Conservation (phyloP, 441 rosid species). For the Eutrema salsugineum region DNA sequence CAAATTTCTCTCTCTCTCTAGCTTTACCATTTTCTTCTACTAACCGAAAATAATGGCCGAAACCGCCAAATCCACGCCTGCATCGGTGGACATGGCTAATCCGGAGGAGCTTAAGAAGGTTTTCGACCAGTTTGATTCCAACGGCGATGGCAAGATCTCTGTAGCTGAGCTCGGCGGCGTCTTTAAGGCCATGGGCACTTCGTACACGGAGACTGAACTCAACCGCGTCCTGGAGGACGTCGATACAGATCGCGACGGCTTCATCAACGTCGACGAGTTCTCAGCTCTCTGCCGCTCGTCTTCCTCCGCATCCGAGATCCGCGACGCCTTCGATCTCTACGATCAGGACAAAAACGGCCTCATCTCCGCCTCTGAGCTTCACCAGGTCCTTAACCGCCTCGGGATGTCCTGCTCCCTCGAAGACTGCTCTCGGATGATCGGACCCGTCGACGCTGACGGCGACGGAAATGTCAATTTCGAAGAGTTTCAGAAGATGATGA, state of each 20-base stretch:
- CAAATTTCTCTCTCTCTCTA: background rate
- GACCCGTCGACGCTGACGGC: slow-evolving; percentile 51
- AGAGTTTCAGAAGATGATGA: slow-evolving; percentile 70
- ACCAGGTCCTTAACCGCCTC: slow-evolving; percentile 44
- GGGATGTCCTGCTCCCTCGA: slow-evolving; percentile 48
- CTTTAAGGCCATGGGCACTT: slow-evolving; percentile 43
- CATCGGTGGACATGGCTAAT: slow-evolving; percentile 29
- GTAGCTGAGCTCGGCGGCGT: slow-evolving; percentile 44
- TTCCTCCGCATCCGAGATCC: slow-evolving; percentile 45
- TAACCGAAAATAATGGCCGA: background rate
- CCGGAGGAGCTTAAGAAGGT: slow-evolving; percentile 50
- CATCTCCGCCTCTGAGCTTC: slow-evolving; percentile 54
- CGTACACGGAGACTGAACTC: slow-evolving; percentile 40
- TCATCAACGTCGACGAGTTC: slow-evolving; percentile 50
- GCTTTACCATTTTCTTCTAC: background rate
- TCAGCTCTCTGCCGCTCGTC: slow-evolving; percentile 36
- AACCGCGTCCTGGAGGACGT: slow-evolving; percentile 46
- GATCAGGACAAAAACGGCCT: slow-evolving; percentile 62
- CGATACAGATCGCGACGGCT: slow-evolving; percentile 59
- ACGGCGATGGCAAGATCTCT: slow-evolving; percentile 66
- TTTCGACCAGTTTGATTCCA: slow-evolving; percentile 61
- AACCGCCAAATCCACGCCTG: slow-evolving; percentile 8
- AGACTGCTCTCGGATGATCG: slow-evolving; percentile 50
- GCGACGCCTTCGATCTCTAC: slow-evolving; percentile 60
- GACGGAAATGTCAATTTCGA: slow-evolving; percentile 55